A percentile compares a stretch with the other conserved stretches of the same genome.
phyloP scores from a whole-genome alignment of 176 grass and related monocot species.

The Hyparrhenia diplandra region DNA sequence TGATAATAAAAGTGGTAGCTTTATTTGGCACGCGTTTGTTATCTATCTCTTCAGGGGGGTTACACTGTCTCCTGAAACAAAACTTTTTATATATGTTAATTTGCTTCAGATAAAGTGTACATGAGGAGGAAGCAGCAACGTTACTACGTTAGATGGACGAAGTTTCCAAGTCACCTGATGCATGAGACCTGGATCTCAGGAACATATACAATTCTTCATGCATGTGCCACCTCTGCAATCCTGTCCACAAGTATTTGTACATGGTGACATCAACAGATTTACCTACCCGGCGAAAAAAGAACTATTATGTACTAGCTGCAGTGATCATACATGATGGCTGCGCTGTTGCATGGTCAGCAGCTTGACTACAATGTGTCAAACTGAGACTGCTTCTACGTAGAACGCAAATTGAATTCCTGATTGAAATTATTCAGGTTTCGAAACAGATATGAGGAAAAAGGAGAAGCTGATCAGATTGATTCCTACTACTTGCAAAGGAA shows the following conservation, averaged over 20 bases:
- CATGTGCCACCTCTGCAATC: conserved; percentile 26
- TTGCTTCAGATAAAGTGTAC: neutral
- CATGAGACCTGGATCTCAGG: conserved; percentile 11
- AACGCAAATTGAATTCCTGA: neutral
- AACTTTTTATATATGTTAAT: neutral
- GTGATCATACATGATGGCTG: conserved; percentile 27
- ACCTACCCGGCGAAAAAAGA: conserved; percentile 30
- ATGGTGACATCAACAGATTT: conserved; percentile 27
- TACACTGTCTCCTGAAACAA: neutral
- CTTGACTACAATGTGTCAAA: conserved; percentile 36
- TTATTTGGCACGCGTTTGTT: neutral
- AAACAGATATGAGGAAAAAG: neutral
- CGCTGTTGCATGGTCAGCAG: conserved; percentile 36
- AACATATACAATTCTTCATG: neutral
- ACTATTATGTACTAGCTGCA: too few relatives aligned
- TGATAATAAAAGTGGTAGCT: neutral
- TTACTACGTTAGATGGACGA: neutral
- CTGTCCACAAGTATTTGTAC: conserved; percentile 14
- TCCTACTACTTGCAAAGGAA: conserved; percentile 34
- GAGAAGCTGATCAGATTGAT: neutral
- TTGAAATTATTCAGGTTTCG: conserved; percentile 11
- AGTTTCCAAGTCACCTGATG: conserved; percentile 6
- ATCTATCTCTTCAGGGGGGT: neutral
- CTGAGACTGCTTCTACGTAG: neutral
- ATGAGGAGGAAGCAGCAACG: neutral